These are phyloP conservation scores for Acacia crassicarpa DNA, from an alignment of 306 rosid genomes.

Conservation along the genomic window DNA sequence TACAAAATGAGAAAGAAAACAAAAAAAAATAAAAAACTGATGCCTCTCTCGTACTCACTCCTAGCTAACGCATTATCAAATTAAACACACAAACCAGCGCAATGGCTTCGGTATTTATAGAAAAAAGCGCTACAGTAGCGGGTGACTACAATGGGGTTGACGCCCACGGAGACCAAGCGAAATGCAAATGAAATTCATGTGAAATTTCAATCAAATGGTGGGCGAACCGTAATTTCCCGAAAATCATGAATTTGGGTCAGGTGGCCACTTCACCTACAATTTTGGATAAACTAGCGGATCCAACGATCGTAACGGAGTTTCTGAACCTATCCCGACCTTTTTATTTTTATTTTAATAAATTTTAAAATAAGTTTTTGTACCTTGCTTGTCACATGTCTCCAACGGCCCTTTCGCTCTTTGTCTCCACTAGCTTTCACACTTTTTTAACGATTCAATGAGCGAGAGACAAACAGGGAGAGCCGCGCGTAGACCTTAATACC, in stretches of 20 bases:
- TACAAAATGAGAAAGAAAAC: background rate
- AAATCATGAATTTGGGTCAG: background rate
- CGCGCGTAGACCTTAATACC: constrained; percentile 15
- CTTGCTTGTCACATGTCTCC: constrained; percentile 28
- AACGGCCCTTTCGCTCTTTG: constrained; percentile 34
- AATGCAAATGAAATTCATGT: constrained; percentile 12
- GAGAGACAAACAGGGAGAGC: background rate
- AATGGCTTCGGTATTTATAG: constrained; percentile 42
- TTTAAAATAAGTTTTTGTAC: background rate
- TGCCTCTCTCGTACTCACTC: constrained; percentile 11
- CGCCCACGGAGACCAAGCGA: constrained; percentile 4
- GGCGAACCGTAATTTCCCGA: background rate
- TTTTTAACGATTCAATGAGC: background rate
- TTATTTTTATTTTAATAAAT: background rate
- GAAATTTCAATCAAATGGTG: constrained; percentile 29
- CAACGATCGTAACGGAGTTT: constrained; percentile 13
- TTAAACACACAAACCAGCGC: background rate
- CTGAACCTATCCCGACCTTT: background rate
- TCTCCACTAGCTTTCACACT: background rate
- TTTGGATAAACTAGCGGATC: constrained; percentile 25
- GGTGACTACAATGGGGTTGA: constrained; percentile 24
- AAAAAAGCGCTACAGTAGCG: background rate
- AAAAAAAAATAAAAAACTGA: background rate
- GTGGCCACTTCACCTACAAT: constrained; percentile 24
- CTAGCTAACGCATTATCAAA: constrained; percentile 1